Conservation (phyloP, 2,329 filamentous ascomycete species). For the Alternaria incomplexa region DNA sequence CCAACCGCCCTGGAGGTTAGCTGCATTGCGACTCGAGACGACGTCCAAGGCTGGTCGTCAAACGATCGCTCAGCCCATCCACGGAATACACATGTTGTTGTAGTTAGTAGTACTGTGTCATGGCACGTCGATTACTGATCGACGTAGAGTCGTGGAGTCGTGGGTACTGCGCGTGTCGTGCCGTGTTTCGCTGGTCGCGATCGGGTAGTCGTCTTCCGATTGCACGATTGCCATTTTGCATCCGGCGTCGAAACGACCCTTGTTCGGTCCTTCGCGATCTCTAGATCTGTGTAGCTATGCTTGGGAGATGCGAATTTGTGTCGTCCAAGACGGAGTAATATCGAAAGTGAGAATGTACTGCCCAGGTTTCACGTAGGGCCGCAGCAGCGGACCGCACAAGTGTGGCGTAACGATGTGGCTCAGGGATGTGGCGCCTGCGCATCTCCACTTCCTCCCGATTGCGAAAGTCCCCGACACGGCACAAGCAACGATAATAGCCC, state of each 20-base stretch:
- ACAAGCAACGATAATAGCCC: neutral
- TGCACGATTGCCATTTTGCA: neutral
- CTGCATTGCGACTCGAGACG: neutral
- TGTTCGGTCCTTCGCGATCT: neutral
- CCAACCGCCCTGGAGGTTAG: neutral
- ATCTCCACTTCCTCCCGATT: neutral
- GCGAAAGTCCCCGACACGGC: neutral
- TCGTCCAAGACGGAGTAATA: neutral
- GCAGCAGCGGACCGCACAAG: neutral
- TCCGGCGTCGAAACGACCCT: neutral
- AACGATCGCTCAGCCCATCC: neutral
- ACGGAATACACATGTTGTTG: neutral
- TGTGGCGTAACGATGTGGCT: neutral
- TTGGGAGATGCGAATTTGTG: neutral
- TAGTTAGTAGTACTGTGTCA: neutral
- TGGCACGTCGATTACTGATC: neutral
- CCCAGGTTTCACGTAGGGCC: neutral
- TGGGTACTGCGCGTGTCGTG: neutral
- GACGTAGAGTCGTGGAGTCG: neutral
- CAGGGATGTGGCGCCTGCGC: neutral
- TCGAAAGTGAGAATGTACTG: neutral
- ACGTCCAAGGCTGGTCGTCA: neutral
- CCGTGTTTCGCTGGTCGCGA: neutral
- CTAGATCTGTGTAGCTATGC: neutral
- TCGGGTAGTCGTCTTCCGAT: neutral